Conservation (phyloP, 345 rosid genomes). For the Rhodamnia argentea region DNA sequence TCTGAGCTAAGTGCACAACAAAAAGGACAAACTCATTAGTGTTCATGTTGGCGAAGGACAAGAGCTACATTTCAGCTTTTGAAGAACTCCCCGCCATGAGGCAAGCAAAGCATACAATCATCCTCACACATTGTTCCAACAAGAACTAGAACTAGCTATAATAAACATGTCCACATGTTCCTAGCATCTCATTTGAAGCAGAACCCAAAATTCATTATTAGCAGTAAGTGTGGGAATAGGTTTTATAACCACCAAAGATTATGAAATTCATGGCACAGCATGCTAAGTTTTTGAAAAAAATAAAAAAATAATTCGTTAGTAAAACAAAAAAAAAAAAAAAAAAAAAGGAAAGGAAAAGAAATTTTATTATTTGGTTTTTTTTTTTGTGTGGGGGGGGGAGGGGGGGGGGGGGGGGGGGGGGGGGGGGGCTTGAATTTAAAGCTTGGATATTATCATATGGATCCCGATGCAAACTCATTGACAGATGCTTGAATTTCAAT, state of each 20-base stretch:
- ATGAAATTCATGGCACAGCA: neutral
- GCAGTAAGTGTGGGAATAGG: neutral
- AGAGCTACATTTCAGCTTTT: neutral
- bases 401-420: neutral
- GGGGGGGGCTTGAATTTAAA: neutral
- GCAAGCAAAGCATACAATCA: neutral
- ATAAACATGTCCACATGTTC: neutral
- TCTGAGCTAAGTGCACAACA: constrained; percentile 23
- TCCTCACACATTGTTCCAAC: neutral
- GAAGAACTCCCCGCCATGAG: neutral
- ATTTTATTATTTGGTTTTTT: no score
- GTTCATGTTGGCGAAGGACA: neutral
- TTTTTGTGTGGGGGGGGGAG: neutral
- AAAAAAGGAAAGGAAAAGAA: no score
- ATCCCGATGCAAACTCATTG: neutral
- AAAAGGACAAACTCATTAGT: constrained; percentile 2
- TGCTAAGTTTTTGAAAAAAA: neutral
- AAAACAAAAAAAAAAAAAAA: no score
- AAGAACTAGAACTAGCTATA: neutral
- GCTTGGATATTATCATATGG: neutral
- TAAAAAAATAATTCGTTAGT: neutral
- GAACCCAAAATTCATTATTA: neutral
- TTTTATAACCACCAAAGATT: neutral
- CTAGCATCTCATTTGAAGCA: neutral
- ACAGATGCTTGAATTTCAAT: neutral